Evolutionary conservation across 345 rosid genomes (phyloP).

Genomic region (Rubroshorea leprosula): DNA sequence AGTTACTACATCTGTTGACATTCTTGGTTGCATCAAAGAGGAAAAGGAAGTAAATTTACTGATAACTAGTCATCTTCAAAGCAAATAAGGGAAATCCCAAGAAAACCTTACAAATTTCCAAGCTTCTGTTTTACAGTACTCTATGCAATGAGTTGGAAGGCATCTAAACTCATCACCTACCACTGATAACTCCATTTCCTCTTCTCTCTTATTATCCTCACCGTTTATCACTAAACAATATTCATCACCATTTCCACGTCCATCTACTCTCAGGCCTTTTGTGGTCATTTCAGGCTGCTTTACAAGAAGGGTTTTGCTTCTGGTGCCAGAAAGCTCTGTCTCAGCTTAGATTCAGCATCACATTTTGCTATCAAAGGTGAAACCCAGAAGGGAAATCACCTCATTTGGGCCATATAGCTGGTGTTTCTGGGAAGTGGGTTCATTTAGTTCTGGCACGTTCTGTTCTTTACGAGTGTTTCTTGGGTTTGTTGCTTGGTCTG

Average conservation of each 20-base stretch:
- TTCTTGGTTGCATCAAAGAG: neutral
- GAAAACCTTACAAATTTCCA: conserved; percentile 1
- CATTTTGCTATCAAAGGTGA: conserved; percentile 21
- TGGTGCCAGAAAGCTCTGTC: conserved; percentile 50
- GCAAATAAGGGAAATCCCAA: conserved; percentile 2
- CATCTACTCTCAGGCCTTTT: conserved; percentile 20
- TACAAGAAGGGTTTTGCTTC: conserved; percentile 12
- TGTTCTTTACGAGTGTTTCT: conserved; percentile 3
- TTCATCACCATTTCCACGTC: conserved; percentile 21
- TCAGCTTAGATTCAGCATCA: conserved; percentile 57
- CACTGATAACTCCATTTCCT: conserved; percentile 71
- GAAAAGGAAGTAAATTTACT: no score
- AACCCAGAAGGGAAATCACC: conserved; percentile 27
- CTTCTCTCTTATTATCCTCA: conserved; percentile 33
- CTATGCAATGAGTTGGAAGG: conserved; percentile 16
- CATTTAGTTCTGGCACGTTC: conserved; percentile 17
- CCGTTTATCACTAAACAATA: conserved; percentile 16
- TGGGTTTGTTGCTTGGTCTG: conserved; percentile 17
- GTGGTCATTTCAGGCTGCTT: conserved; percentile 27
- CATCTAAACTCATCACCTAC: conserved; percentile 61
- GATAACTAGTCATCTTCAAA: neutral
- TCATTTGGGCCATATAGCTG: conserved; percentile 27
- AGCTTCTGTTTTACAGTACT: conserved; percentile 23
- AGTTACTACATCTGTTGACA: neutral
- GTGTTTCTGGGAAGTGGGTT: conserved; percentile 24